Percentiles rank a stretch among this genome's conserved stretches.
Conservation (phyloP, 495 filamentous ascomycete species). For the Cercophora scortea region DNA sequence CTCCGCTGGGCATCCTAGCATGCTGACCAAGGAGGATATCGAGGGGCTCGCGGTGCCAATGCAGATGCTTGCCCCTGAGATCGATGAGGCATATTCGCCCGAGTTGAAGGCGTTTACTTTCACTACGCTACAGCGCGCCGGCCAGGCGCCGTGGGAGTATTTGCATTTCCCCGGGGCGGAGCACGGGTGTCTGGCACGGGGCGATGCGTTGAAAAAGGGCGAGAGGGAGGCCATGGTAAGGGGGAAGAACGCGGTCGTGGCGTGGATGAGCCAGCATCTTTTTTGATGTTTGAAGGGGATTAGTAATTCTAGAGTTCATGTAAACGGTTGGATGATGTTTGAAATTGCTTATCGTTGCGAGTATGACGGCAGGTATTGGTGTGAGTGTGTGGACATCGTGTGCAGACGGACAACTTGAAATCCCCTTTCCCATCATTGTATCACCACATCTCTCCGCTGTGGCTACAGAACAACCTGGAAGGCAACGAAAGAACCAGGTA, state of each 20-base stretch:
- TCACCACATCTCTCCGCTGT: too few species aligned
- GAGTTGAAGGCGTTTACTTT: conserved; percentile 47
- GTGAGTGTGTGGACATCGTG: too few species aligned
- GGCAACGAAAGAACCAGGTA: too few species aligned
- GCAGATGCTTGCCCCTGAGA: conserved; percentile 52
- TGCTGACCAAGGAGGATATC: conserved; percentile 43
- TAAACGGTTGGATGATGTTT: neutral
- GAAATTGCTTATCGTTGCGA: too few species aligned
- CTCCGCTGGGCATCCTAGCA: conserved; percentile 45
- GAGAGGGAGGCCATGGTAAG: conserved; percentile 40
- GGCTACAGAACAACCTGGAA: too few species aligned
- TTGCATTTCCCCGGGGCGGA: conserved; percentile 46
- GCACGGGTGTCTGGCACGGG: conserved; percentile 44
- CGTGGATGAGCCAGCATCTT: conserved; percentile 32
- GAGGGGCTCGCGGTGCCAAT: conserved; percentile 42
- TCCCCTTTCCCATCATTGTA: too few species aligned
- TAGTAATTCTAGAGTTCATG: neutral
- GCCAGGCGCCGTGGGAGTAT: conserved; percentile 47
- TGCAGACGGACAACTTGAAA: too few species aligned
- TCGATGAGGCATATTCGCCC: conserved; percentile 35
- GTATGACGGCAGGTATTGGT: too few species aligned
- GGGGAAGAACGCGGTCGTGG: conserved; percentile 37
- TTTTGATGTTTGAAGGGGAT: conserved; percentile 7
- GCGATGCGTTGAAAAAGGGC: conserved; percentile 30
- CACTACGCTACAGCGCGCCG: conserved; percentile 32